Conservation (phyloP, 148 eudicot genomes). For the Fagopyrum homotropicum region DNA sequence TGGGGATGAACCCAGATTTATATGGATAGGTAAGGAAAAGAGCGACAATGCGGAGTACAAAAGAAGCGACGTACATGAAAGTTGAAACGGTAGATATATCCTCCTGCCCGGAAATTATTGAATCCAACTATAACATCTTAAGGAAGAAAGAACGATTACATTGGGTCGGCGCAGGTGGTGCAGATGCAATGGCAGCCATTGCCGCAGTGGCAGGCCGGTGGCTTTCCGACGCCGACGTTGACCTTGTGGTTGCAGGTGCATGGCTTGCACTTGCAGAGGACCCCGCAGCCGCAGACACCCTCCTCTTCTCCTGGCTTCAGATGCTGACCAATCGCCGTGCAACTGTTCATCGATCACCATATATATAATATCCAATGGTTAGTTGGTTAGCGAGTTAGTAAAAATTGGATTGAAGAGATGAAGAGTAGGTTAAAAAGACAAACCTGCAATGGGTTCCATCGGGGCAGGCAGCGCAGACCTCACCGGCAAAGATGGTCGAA, state of each 20-base stretch:
- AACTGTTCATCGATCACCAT: not conserved
- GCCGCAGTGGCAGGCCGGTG: not conserved
- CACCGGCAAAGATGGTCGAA: not conserved
- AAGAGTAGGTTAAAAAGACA: not conserved
- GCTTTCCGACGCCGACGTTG: slow-evolving; percentile 4
- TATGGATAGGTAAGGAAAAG: too few species aligned
- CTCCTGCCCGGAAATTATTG: too few species aligned
- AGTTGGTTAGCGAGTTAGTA: not conserved
- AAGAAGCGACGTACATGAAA: too few species aligned
- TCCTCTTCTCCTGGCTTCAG: not conserved
- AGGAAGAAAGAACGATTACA: too few species aligned
- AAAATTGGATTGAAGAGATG: not conserved
- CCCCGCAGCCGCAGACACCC: not conserved
- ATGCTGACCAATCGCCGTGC: not conserved
- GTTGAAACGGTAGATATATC: too few species aligned
- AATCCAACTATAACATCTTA: too few species aligned
- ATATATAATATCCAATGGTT: not conserved
- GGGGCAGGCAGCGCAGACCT: not conserved
- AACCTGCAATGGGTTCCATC: slow-evolving; percentile 9
- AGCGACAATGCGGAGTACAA: too few species aligned
- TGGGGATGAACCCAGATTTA: too few species aligned
- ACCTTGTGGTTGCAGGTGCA: not conserved
- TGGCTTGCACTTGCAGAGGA: not conserved
- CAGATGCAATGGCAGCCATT: slow-evolving; percentile 6
- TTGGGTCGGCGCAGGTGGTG: not conserved